A percentile compares a stretch with the other conserved stretches of the same genome.
Evolutionary conservation across 257 asterid species (phyloP).

Genomic region (Petunia axillaris): DNA sequence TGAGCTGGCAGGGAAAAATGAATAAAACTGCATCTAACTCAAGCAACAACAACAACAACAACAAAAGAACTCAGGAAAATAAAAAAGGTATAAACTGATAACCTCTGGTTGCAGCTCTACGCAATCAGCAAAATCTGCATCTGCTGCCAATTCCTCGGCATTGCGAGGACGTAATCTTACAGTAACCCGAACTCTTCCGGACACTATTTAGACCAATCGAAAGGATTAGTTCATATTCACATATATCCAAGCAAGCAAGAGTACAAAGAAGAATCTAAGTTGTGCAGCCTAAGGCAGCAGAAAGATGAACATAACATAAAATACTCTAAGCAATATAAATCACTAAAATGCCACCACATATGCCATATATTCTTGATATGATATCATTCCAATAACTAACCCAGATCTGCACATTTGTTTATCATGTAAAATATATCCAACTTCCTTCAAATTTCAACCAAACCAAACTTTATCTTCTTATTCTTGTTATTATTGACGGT

Average conservation of each 20-base stretch:
- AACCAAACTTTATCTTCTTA: background rate
- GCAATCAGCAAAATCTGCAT: slow-evolving; percentile 99
- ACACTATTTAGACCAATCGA: slow-evolving; percentile 64
- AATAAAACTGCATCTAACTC: slow-evolving; percentile 29
- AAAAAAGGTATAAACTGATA: slow-evolving; percentile 23
- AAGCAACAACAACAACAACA: slow-evolving; percentile 28
- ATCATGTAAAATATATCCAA: slow-evolving; percentile 12
- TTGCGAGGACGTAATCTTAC: slow-evolving; percentile 94
- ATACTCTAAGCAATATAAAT: background rate
- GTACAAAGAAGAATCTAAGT: slow-evolving; percentile 28
- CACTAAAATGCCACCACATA: background rate
- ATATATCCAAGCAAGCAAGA: slow-evolving; percentile 1
- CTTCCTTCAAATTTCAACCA: background rate
- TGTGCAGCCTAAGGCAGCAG: slow-evolving; percentile 22
- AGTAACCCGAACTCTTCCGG: slow-evolving; percentile 97
- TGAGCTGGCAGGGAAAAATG: slow-evolving; percentile 63
- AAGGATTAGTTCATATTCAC: slow-evolving; percentile 33
- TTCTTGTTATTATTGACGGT: background rate
- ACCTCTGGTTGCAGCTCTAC: slow-evolving; percentile 99
- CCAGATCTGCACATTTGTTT: background rate
- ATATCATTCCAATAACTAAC: background rate
- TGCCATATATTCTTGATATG: background rate
- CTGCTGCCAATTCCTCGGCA: slow-evolving; percentile 89
- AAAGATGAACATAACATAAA: background rate
- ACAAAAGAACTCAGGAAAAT: slow-evolving; percentile 25